Evolutionary conservation across 2,329 filamentous ascomycete species (phyloP), one percentile per base, ranked within the genome.

Genomic region (Stagonosporopsis rhizophila): DNA sequence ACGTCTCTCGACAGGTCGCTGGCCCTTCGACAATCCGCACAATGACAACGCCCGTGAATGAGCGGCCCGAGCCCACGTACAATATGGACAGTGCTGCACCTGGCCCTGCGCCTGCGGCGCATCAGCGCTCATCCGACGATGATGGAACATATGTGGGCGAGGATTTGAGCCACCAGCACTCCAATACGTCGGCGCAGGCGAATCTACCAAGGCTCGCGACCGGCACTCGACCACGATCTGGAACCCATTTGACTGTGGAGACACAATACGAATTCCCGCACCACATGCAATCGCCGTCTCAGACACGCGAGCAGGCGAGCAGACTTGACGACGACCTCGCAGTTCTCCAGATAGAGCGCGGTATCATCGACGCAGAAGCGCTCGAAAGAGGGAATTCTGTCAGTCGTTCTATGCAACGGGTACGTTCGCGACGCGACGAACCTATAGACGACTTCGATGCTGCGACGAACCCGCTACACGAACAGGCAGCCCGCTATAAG

Each of bases 391-490:
- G 68, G 12, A 55, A 75, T 20, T 75, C 73, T 1, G 67, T 71
- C 37, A 71, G 71, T 4, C 77, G 73, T 23, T 83, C 83, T 2
- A 76, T 86, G 35, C 77, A 78, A 55, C 79, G 80, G 14, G 80
- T 82, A 4, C 79, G 84, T 42, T 85, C 83, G 5, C 80, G 81
- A 37, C 77, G 80, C 9, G 78, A 81, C 1, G 85, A 88, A 19
- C 81, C 82, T 2, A 76, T 88, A 3, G 87, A 89, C 67, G 87
- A 89, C 50, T 89, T 89, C 63, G 87, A 89, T 61, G 80, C 82
- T 41, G 84, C 85, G 20, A 90, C 88, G 3, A 89, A 89, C 49
- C 88, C 88, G 0, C 77, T 90, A 30, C 87, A 90, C 66, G 87
- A 90, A 69, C 85, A 85, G 66, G 81, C 86, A 1, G 83, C 85